Base-by-base conservation (phyloP, 148 eudicot genomes). In the Vaccinium macrocarpon region DNA sequence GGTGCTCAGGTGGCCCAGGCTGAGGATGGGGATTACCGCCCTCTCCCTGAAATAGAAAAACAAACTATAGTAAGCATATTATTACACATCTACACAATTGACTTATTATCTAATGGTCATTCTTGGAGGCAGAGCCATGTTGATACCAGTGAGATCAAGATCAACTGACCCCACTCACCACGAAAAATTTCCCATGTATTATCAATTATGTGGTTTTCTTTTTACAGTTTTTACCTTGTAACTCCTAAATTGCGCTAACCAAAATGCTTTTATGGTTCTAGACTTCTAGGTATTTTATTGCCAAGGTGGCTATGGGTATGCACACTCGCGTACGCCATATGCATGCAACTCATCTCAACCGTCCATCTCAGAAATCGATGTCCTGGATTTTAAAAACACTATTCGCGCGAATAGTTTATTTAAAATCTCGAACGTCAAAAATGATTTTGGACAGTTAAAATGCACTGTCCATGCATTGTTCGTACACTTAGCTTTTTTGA, bases 1-100 rank as follows among this genome's bases (percentile, higher is more conserved):
- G 72, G 82, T 89, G 93, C 55, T 88, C 92, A 0, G 88, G 87
- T 53, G 89, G 86, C 42, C 88, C 87, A 7, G 89, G 64, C n/a
- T 81, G 89, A 79, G 88, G 79, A 62, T 87, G 80, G 62, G 85
- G 68, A 76, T 75, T 50, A 74, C 68, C 81, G 1, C 81, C 61
- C 27, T 85, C 87, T 48, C 52, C 81, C 87, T 85, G 51, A 62
- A 66, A 85, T 66, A 79, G 4, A 61, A 56, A 49, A 72, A 61
- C 68, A 68, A 68, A 29, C 73, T 27, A 51, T 29, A 14, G 48
- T 55, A 9, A 55, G 19, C 62, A 78, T 25, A 15, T 23, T 7
- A 10, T 53, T 21, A 52, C 32, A 16, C 25, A 42, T 32, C 59
- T 46, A 56, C 23, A 11, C n/a, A 82, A 82, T 32, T 23, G 38